Evolutionary conservation across 2,329 filamentous ascomycete genomes (phyloP), one percentile per base, ranked within the genome.

Genomic region (Teratosphaeriaceae sp.): DNA sequence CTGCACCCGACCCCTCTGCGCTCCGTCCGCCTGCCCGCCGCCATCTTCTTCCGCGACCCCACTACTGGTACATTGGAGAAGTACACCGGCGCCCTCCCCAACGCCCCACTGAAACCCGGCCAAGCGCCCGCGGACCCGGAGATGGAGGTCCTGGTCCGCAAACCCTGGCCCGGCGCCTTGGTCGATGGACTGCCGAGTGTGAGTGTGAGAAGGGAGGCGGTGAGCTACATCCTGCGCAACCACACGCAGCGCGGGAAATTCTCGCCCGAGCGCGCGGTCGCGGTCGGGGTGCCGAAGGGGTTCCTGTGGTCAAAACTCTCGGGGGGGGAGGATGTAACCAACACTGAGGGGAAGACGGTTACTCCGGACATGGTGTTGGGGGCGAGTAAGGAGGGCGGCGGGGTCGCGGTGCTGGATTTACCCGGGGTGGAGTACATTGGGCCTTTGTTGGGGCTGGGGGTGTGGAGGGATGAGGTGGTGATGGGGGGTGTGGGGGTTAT

Each of bases 291-390:
- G 1, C 65, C 67, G 16, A 74, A 70, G 40, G 80, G 78, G 1
- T 61, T 52, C 0, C 68, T 82, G 38, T 94, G 75, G 62, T 71
- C 71, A 26, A 55, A 62, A 9, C 71, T 98, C 33, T 72, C 82
- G 0, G 61, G 57, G 1, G 88, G 88, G 2, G 51, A 81, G 48
- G 80, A 64, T 38, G 80, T 92, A 1, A 66, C 70, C 41, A 80
- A 78, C 18, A 67, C 72, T 12, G 75, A 83, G 54, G 88, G 87
- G 3, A 72, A 70, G 5, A 75, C 74, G 0, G 78, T 98, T 22
- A 92, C 83, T 0, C 84, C 90, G 1, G 85, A 92, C 0, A 92
- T 94, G 82, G 88, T 97, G 1, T 59, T 98, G 40, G 87, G 76
- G 1, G 70, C 80, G 9, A 66, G 74, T 2, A 74, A 80, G 42